Evolutionary conservation across 73 alveolate species (phyloP), one percentile per base, ranked within the genome.

Genomic region (Uronychia binucleata): DNA sequence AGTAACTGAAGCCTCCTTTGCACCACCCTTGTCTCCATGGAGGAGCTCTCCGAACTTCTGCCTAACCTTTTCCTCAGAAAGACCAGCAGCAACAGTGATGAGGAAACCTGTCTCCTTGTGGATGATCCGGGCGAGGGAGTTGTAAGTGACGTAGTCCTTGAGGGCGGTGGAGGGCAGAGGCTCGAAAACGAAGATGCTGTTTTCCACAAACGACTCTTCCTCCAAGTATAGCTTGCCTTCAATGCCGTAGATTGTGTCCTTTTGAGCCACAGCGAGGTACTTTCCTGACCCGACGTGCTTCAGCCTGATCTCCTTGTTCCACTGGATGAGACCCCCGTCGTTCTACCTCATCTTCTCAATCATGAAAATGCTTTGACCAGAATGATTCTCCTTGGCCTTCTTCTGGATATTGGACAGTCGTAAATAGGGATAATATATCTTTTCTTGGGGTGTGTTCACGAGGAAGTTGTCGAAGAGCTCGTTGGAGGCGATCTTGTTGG

Each of bases 301-400:
- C 5, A 75, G 11, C 30, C 81, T 75, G 11, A 75, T 13, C 5
- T 26, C 29, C 27, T 27, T 75, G 8, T 75, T 30, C 81, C 81
- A 75, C 32, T 75, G 5, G 1, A 75, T 75, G 1, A 75, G 59
- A 5, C 81, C 81, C 30, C 81, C 81, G 27, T 75, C 81, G 27
- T 75, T 75, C 27, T 75, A 58, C 32, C 30, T 25, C 27, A 26
- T 28, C 59, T 26, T 28, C 27, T 75, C 81, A 5, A 75, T 75
- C 8, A 26, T 75, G 32, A 75, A 75, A 13, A 75, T 75, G 58
- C 32, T 75, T 27, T 26, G 58, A 28, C 57, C 28, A 28, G 81
- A 75, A 75, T 75, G 81, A 75, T 28, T 75, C 1, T 26, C 46
- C 30, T 75, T 75, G 27, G 59, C n/a, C 27, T 75, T 75, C 32